These are phyloP conservation scores for Coniochaeta ligniaria DNA, from an alignment of 2,329 filamentous ascomycete genomes.

Conservation along the genomic window DNA sequence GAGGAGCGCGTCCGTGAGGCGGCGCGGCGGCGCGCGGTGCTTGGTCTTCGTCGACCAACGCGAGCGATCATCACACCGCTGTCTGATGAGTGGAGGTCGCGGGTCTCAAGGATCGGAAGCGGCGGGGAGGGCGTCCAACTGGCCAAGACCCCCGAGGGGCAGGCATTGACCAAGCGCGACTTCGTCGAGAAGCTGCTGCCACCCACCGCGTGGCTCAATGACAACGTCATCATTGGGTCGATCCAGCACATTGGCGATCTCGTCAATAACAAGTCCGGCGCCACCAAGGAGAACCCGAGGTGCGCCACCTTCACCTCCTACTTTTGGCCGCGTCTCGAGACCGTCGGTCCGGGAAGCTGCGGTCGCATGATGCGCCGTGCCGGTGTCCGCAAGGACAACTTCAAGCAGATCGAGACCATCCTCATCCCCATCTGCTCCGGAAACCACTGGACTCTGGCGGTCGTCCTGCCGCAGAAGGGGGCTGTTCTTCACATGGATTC, in stretches of 20 bases:
- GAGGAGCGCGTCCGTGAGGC: slow-evolving; percentile 11
- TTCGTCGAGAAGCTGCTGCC: slow-evolving; percentile 52
- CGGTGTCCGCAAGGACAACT: slow-evolving; percentile 50
- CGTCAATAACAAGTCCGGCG: slow-evolving; percentile 49
- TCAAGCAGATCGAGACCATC: slow-evolving; percentile 59
- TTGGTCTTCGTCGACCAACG: slow-evolving; percentile 17
- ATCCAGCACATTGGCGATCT: slow-evolving; percentile 53
- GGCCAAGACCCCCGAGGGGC: slow-evolving; percentile 40
- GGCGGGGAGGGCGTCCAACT: slow-evolving; percentile 21
- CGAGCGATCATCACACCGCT: slow-evolving; percentile 20
- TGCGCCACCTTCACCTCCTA: slow-evolving; percentile 59
- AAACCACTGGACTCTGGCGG: slow-evolving; percentile 65
- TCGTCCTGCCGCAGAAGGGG: slow-evolving; percentile 53
- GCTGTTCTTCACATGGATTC: slow-evolving; percentile 66
- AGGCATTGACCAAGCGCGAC: slow-evolving; percentile 47
- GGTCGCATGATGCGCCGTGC: slow-evolving; percentile 49
- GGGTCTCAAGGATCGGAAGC: slow-evolving; percentile 19
- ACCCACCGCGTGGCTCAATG: slow-evolving; percentile 62
- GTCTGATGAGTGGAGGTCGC: slow-evolving; percentile 25
- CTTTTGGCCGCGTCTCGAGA: slow-evolving; percentile 51
- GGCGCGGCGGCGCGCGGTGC: slow-evolving; percentile 7
- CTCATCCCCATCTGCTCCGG: slow-evolving; percentile 61
- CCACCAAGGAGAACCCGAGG: slow-evolving; percentile 45
- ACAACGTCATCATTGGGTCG: slow-evolving; percentile 65
- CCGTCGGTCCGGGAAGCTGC: slow-evolving; percentile 37